A percentile compares a stretch with the other conserved stretches of the same genome.
phyloP scores from a whole-genome alignment of 176 grass and related monocot genomes.

The Eragrostis curvula region DNA sequence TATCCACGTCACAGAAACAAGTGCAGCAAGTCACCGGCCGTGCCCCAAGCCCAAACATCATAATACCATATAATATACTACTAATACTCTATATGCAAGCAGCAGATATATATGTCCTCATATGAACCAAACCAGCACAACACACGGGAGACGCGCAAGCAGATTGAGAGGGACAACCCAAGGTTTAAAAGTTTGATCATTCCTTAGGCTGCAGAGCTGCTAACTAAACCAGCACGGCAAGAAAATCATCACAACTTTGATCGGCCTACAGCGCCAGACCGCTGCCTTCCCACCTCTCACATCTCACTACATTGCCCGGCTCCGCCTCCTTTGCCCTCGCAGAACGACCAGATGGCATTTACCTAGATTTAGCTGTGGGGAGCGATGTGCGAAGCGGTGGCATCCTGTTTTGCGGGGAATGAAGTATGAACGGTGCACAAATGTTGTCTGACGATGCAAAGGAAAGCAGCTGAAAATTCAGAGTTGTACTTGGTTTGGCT shows the following conservation, averaged over 20 bases:
- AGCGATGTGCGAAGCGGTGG: no score
- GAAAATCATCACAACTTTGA: background rate
- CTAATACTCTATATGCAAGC: background rate
- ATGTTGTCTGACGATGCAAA: background rate
- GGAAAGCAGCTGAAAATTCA: background rate
- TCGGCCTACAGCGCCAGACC: background rate
- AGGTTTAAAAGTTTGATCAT: background rate
- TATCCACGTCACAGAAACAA: background rate
- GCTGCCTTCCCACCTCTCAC: no score
- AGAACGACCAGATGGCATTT: no score
- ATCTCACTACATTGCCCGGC: background rate
- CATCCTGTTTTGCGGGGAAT: background rate
- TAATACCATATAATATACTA: background rate
- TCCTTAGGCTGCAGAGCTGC: background rate
- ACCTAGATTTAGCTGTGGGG: no score
- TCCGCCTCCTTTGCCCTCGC: no score
- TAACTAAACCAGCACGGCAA: background rate
- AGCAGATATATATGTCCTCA: background rate
- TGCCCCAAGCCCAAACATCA: background rate
- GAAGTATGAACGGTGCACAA: background rate
- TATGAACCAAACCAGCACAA: background rate
- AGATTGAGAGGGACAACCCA: background rate
- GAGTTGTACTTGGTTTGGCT: background rate
- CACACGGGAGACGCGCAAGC: background rate
- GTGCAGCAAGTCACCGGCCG: background rate